Base-by-base conservation (phyloP, 1,284 basidiomycete genomes). In the Peniophora sp. region DNA sequence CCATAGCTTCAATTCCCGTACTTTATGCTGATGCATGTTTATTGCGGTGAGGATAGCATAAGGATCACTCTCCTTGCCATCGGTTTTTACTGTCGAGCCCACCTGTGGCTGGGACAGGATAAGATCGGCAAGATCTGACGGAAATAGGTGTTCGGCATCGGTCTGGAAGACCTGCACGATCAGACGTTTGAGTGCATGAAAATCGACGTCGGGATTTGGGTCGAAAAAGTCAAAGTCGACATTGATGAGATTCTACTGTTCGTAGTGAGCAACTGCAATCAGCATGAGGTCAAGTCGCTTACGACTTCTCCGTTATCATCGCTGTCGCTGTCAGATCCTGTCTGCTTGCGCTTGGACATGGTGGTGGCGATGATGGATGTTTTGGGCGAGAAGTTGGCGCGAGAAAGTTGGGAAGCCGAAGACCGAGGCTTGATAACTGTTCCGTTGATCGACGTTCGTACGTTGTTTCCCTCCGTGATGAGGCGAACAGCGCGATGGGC, bases 161-260 rank as follows among this genome's bases (percentile, higher is more conserved):
- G 79, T 71, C 53, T 88, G 83, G 57, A 96, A 84, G 8, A 93
- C 82, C 66, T 96, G 93, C 0, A 69, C 69, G 2, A 94, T 68
- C 3, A 97, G 77, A 0, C 88, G 79, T 61, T 93, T 92, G 63
- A 94, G 71, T 1, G 91, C 89, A 55, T 89, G 83, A 67, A 88
- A 94, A 71, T 97, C 93, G 54, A 91, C 75, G 45, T 77, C 75
- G 1, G 87, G 78, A 59, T 90, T 85, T 3, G 91, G 81, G 66
- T 90, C 85, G 75, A 90, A 92, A 66, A 95, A 97, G 60, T 95
- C 92, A 63, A 97, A 96, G 62, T 91, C 85, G 59, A 97, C 88
- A 66, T 96, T 80, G 63, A 89, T 73, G 68, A 84, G 72, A 65
- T 73, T 75, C 78, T 80, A 68, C 66, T 69, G 55, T 58, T 50